These are phyloP conservation scores for Coemansia sp. DNA, from an alignment of 192 early-diverging fungal genomes.

Conservation along the genomic window DNA sequence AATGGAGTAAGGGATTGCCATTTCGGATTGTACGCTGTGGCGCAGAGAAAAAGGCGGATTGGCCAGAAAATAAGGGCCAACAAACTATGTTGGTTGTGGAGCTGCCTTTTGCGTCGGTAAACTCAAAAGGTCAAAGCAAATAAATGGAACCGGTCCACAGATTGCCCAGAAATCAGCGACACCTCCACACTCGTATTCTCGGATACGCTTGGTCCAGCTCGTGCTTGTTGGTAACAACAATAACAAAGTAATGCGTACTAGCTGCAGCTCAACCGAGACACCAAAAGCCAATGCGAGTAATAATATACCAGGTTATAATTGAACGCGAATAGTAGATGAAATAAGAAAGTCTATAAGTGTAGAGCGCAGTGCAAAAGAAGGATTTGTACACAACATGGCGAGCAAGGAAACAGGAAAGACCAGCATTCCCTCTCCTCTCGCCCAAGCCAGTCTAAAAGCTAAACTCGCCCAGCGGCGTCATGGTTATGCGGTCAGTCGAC, in stretches of 20 bases:
- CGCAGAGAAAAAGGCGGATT: background rate
- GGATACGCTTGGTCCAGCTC: too few species aligned
- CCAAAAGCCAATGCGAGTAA: background rate
- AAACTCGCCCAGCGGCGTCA: conserved; percentile 27
- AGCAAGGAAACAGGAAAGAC: conserved; percentile 1
- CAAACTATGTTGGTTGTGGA: too few species aligned
- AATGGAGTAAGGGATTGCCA: too few species aligned
- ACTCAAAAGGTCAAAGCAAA: too few species aligned
- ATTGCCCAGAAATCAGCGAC: too few species aligned
- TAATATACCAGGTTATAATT: background rate
- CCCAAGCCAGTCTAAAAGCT: conserved; percentile 1
- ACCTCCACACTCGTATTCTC: too few species aligned
- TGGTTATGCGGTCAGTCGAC: conserved; percentile 22
- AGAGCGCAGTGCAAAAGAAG: conserved; percentile 5
- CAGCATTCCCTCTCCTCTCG: background rate
- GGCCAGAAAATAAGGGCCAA: too few species aligned
- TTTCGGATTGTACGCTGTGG: background rate
- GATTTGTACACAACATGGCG: background rate
- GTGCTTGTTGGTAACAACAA: too few species aligned
- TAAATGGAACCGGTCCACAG: too few species aligned
- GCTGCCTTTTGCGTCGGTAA: too few species aligned
- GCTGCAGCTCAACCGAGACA: too few species aligned
- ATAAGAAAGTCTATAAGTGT: conserved; percentile 11
- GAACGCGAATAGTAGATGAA: background rate
- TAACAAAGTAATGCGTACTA: too few species aligned